These are phyloP conservation scores for Syzygium grande DNA, from an alignment of 345 rosid species.

Conservation along the genomic window DNA sequence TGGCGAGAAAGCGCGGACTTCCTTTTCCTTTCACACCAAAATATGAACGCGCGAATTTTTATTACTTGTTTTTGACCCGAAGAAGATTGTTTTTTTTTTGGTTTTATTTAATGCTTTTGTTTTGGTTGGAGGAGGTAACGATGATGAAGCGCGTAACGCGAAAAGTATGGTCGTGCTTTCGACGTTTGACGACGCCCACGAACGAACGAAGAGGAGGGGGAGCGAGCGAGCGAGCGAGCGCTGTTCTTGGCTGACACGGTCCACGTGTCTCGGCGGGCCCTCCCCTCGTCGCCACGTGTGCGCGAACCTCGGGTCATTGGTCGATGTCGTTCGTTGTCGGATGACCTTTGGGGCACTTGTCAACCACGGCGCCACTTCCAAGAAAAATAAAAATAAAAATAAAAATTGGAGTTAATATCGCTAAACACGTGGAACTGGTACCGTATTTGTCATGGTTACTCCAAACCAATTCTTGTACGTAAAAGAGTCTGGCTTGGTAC, in stretches of 20 bases:
- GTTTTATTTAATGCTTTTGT: accelerated
- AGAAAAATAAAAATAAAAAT: no score
- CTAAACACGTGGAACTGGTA: not conserved
- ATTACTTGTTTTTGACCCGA: no score
- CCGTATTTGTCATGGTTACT: no score
- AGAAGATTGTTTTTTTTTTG: not conserved
- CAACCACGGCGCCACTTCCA: not conserved
- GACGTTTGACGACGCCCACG: not conserved
- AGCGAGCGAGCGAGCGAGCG: not conserved
- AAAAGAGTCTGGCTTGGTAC: no score
- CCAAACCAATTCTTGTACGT: no score
- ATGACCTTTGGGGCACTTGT: not conserved
- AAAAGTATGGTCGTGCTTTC: not conserved
- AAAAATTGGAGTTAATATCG: not conserved
- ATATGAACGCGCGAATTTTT: not conserved
- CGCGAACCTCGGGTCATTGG: not conserved
- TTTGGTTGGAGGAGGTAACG: not conserved
- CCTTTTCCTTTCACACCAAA: not conserved
- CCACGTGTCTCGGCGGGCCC: not conserved
- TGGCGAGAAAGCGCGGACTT: not conserved
- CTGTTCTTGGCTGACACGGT: not conserved
- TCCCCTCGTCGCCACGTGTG: not conserved
- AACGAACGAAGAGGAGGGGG: not conserved
- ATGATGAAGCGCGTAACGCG: not conserved
- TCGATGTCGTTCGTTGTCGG: not conserved